These are phyloP conservation scores for Globisporangium cystogenes DNA, from an alignment of 352 stramenopile genomes.

Conservation along the genomic window DNA sequence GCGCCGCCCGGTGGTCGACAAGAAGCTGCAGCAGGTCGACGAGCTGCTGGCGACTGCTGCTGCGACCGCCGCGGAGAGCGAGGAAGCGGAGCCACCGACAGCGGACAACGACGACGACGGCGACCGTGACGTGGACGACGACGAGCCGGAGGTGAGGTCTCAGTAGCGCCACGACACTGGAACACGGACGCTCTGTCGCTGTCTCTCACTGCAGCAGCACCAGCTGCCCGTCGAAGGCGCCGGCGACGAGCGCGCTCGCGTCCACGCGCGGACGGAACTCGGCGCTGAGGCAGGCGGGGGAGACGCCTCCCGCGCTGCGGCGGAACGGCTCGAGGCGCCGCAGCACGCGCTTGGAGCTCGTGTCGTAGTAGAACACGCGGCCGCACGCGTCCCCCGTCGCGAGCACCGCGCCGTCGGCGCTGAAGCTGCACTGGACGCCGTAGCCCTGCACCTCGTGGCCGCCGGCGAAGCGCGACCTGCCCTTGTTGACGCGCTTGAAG, in stretches of 20 bases:
- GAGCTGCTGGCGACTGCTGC: conserved; percentile 7
- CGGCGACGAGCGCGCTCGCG: conserved; percentile 16
- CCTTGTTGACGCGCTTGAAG: conserved; percentile 42
- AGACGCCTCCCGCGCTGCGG: not conserved
- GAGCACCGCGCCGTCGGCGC: conserved; percentile 28
- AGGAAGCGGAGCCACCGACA: conserved; percentile 3
- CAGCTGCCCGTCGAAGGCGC: conserved; percentile 20
- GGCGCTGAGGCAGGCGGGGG: conserved; percentile 22
- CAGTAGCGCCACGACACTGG: conserved; percentile 1
- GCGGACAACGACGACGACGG: too few species aligned
- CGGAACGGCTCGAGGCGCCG: conserved; percentile 18
- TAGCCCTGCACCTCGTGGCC: conserved; percentile 40
- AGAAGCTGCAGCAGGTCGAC: conserved; percentile 54
- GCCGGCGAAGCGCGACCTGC: conserved; percentile 13
- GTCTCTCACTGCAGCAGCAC: conserved; percentile 2
- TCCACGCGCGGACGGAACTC: conserved; percentile 20
- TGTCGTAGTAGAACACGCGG: conserved; percentile 39
- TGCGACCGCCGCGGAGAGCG: not conserved
- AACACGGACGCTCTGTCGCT: not conserved
- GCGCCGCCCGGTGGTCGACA: conserved; percentile 38
- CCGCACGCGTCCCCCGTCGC: conserved; percentile 42
- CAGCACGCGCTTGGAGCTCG: conserved; percentile 15
- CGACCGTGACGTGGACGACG: conserved; percentile 2
- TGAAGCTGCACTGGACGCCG: conserved; percentile 50
- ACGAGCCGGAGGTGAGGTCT: not conserved